Conservation (phyloP, 352 stramenopile species). For the Aphanomyces astaci region DNA sequence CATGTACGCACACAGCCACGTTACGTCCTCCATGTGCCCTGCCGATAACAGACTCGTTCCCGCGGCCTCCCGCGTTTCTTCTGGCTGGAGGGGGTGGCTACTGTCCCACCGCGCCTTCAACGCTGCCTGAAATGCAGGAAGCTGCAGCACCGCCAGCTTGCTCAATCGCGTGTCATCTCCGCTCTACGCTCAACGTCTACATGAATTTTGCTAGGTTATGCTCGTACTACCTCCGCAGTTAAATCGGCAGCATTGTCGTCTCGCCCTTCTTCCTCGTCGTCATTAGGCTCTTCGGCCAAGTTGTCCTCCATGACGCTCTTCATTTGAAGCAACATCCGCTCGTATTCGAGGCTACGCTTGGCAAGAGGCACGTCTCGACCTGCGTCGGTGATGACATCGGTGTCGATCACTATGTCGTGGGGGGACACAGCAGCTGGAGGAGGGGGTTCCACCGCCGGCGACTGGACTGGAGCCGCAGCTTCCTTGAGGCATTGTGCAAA, state of each 20-base stretch:
- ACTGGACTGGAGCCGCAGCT: not conserved
- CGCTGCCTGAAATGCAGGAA: constrained; percentile 34
- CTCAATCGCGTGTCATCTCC: not conserved
- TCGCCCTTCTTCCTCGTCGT: constrained; percentile 32
- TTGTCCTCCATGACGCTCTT: constrained; percentile 49
- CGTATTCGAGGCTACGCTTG: constrained; percentile 47
- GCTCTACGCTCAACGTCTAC: not conserved
- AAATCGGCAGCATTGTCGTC: constrained; percentile 32
- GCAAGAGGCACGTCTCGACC: not conserved
- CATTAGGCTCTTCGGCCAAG: constrained; percentile 27
- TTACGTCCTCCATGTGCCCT: not conserved
- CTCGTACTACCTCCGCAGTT: not conserved
- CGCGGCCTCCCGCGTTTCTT: not conserved
- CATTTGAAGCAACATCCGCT: constrained; percentile 67
- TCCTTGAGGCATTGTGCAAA: not conserved
- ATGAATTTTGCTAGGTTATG: not conserved
- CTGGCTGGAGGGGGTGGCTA: not conserved
- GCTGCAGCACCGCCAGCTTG: constrained; percentile 31
- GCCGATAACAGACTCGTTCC: not conserved
- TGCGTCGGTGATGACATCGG: not conserved
- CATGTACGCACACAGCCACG: constrained; percentile 3
- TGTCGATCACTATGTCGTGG: not conserved
- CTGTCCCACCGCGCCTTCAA: constrained; percentile 26
- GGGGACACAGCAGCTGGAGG: constrained; percentile 1
- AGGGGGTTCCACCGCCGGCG: not conserved